Evolutionary conservation across 2,329 filamentous ascomycete genomes (phyloP), one percentile per base, ranked within the genome.

Genomic region (Aureobasidium melanogenum): DNA sequence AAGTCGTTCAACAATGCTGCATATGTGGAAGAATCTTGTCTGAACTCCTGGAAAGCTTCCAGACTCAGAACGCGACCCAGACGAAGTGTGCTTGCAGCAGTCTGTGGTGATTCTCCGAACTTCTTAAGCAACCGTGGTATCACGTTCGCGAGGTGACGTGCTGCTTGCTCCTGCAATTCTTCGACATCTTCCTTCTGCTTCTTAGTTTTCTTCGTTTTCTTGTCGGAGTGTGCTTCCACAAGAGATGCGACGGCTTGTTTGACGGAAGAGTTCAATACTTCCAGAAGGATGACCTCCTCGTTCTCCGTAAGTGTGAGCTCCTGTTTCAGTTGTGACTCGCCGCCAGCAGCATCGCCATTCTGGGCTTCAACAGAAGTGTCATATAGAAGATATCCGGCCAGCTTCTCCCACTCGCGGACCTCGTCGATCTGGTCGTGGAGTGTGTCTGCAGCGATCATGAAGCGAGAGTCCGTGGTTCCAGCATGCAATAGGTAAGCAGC

Each of bases 71-170:
- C 84, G 69, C 93, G 90, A 71, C 95, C 90, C 46, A 99, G 79
- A 34, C 91, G 85, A 26, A 99, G 80, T 48, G 97, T 91, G 26
- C 89, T 85, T 10, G 91, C 89, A 1, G 92, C 91, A 26, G 93
- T 92, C 68, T 88, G 86, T 17, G 94, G 88, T 30, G 89, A 83
- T n/a, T 92, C 89, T 5, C 94, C 93, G 68, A 91, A 99, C 71
- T 97, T 97, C 74, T 88, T 96, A 56, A 99, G 79, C 2, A 99
- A 82, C 65, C 85, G 86, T 0, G 94, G 94, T 59, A 97, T 93
- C 15, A 89, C 80, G 39, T 82, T 80, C 9, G 91, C 89, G 39
- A 99, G 80, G 66, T 88, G 85, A 51, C 91, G 81, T 2, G 90
- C 90, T 38, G 88, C 86, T 52, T 88, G 85, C 68, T 96, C 91